Evolutionary conservation across 768 basidiomycete species (phyloP).

Genomic region (Coprinellus aureogranulatus): DNA sequence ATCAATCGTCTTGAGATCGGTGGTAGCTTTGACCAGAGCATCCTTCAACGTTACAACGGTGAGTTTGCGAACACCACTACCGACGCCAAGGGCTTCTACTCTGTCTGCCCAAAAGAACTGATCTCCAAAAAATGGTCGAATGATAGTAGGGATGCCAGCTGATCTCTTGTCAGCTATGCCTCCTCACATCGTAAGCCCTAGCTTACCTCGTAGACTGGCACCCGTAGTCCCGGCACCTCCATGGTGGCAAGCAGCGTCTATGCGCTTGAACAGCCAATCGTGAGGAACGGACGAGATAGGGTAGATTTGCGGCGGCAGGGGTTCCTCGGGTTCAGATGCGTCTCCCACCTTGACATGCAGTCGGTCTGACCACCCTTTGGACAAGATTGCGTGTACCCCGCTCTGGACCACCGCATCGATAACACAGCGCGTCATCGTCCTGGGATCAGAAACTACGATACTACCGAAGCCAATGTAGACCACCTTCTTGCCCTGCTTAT

Average conservation of each 20-base stretch:
- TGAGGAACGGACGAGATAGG: slow-evolving; percentile 85
- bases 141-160: slow-evolving; percentile 94
- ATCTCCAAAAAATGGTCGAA: slow-evolving; percentile 97
- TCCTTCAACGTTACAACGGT: slow-evolving; percentile 75
- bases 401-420: slow-evolving; percentile 84
- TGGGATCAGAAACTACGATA: slow-evolving; percentile 94
- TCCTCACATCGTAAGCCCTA: not conserved
- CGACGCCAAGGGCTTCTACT: slow-evolving; percentile 94
- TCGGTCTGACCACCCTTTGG: slow-evolving; percentile 97
- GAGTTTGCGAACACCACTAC: slow-evolving; percentile 82
- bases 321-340: slow-evolving; percentile 60
- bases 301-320: slow-evolving; percentile 78
- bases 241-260: slow-evolving; percentile 98
- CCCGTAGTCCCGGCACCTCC: slow-evolving; percentile 97
- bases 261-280: slow-evolving; percentile 91
- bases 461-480: slow-evolving; percentile 98
- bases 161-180: not conserved
- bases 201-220: slow-evolving; percentile 83
- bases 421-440: slow-evolving; percentile 86
- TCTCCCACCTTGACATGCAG: slow-evolving; percentile 65
- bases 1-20: slow-evolving; percentile 83
- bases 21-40: slow-evolving; percentile 79
- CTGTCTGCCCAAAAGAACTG: slow-evolving; percentile 98
- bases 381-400: slow-evolving; percentile 88
- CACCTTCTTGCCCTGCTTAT: slow-evolving; percentile 74